These are phyloP conservation scores for Zarea fungicola DNA, from an alignment of 2,329 filamentous ascomycete species.

Conservation along the genomic window DNA sequence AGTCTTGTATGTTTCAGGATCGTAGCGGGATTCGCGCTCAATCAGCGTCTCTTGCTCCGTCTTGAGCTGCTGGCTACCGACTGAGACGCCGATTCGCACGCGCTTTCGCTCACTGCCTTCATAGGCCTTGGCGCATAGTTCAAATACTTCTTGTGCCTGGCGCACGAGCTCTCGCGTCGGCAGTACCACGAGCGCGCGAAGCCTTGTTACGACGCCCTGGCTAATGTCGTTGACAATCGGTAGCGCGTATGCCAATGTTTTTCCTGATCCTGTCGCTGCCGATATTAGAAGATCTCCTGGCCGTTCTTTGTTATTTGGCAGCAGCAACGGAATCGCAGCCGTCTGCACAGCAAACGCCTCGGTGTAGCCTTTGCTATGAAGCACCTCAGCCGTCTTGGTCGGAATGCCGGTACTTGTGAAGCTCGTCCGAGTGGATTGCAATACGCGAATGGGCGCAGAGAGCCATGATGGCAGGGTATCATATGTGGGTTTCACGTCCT, in stretches of 20 bases:
- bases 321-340: slow-evolving; percentile 66
- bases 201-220: slow-evolving; percentile 54
- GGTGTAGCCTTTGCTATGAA: slow-evolving; percentile 53
- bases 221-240: slow-evolving; percentile 77
- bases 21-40: slow-evolving; percentile 51
- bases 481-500: slow-evolving; percentile 59
- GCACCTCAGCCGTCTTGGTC: slow-evolving; percentile 51
- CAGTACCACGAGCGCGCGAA: slow-evolving; percentile 79
- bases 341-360: slow-evolving; percentile 42
- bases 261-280: slow-evolving; percentile 91
- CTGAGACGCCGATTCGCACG: slow-evolving; percentile 73
- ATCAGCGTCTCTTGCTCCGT: slow-evolving; percentile 50
- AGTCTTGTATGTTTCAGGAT: slow-evolving; percentile 49
- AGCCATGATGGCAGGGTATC: slow-evolving; percentile 80
- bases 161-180: slow-evolving; percentile 87
- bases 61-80: slow-evolving; percentile 73
- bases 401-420: slow-evolving; percentile 63
- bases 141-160: slow-evolving; percentile 75
- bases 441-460: slow-evolving; percentile 65
- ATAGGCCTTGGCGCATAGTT: slow-evolving; percentile 63
- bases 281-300: slow-evolving; percentile 81
- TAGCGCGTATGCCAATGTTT: slow-evolving; percentile 86
- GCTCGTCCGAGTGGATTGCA: slow-evolving; percentile 50
- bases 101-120: slow-evolving; percentile 53
- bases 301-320: slow-evolving; percentile 57